phyloP scores from a whole-genome alignment of 2,329 filamentous ascomycete species.

The Diaporthe sp. region DNA sequence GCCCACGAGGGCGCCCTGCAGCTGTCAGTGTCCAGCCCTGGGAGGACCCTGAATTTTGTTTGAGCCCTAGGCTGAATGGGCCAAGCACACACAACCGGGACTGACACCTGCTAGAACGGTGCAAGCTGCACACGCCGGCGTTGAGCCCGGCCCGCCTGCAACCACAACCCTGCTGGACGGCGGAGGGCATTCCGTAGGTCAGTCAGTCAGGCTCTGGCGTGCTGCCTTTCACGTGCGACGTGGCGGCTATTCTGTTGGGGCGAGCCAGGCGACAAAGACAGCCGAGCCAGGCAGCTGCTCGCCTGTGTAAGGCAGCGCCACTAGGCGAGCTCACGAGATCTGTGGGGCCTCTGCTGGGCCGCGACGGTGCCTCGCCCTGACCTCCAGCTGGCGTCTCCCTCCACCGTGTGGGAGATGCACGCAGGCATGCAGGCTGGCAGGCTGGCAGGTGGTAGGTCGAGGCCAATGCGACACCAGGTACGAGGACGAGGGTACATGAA shows the following conservation, averaged over 20 bases:
- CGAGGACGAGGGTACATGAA: background rate
- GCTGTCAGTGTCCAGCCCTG: slow-evolving; percentile 28
- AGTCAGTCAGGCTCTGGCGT: background rate
- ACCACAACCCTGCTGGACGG: background rate
- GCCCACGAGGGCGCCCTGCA: slow-evolving; percentile 27
- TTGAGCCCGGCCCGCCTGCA: background rate
- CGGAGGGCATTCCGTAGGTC: background rate
- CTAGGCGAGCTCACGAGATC: slow-evolving; percentile 17
- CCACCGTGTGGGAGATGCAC: background rate
- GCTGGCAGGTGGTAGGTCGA: background rate
- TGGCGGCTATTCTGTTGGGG: background rate
- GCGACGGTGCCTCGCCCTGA: background rate
- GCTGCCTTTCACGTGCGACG: slow-evolving; percentile 21
- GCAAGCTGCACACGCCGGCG: background rate
- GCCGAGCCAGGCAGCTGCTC: slow-evolving; percentile 18
- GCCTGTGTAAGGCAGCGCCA: slow-evolving; percentile 18
- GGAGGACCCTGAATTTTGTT: slow-evolving; percentile 5
- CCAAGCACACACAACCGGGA: background rate
- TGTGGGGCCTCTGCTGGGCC: slow-evolving; percentile 1
- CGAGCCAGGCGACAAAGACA: background rate
- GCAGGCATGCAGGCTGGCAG: background rate
- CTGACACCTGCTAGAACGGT: slow-evolving; percentile 19
- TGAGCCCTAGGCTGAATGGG: background rate
- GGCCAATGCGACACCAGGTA: background rate
- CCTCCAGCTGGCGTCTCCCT: background rate